phyloP scores from a whole-genome alignment of 2,329 filamentous ascomycete species.

The Penicillium griseofulvum region DNA sequence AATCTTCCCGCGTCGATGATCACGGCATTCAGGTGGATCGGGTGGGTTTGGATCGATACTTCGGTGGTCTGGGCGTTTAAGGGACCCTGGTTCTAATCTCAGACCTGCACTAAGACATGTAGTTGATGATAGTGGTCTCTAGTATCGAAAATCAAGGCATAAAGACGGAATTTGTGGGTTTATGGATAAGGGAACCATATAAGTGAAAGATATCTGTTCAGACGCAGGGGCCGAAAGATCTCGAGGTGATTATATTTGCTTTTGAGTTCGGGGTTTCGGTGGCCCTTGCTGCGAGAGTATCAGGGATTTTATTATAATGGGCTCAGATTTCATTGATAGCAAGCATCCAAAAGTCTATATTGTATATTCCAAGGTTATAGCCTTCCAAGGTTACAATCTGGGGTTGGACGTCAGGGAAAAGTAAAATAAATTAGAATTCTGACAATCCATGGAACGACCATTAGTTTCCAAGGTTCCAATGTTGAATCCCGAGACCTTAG shows the following conservation, averaged over 20 bases:
- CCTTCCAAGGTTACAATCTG: neutral
- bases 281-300: slow-evolving; percentile 32
- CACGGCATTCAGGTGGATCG: neutral
- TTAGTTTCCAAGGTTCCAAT: neutral
- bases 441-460: neutral
- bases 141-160: neutral
- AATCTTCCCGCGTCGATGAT: slow-evolving; percentile 4
- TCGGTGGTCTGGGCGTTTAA: neutral
- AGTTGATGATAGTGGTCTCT: neutral
- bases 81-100: neutral
- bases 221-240: slow-evolving; percentile 23
- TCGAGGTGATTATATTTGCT: neutral
- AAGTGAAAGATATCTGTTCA: slow-evolving; percentile 13
- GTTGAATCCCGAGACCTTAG: neutral
- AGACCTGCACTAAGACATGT: neutral
- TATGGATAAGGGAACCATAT: neutral
- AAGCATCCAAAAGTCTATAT: neutral
- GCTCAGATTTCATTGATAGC: neutral
- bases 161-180: neutral
- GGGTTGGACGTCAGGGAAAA: neutral
- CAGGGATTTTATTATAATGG: slow-evolving; percentile 5
- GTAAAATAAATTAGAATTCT: too few species aligned
- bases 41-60: neutral
- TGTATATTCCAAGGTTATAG: neutral
- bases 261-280: slow-evolving; percentile 10